Evolutionary conservation across 805 yeast genomes (phyloP).

Genomic region (Lipomyces yamanashiensis): DNA sequence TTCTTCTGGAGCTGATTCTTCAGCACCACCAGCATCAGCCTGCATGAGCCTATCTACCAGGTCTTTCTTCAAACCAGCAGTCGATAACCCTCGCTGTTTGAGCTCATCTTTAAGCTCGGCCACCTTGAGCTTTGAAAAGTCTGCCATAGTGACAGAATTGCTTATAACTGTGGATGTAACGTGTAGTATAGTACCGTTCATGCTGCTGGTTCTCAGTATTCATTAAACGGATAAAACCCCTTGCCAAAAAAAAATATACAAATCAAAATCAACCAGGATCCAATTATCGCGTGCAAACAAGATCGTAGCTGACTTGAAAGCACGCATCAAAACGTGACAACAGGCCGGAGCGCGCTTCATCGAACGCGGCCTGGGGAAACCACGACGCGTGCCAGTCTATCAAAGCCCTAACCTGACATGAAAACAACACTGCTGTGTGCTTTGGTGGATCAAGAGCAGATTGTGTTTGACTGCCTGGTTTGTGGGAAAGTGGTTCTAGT

Average conservation of each 20-base stretch:
- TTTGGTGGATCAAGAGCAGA: background rate
- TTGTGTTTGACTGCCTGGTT: background rate
- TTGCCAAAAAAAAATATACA: too few species aligned
- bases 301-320: too few species aligned
- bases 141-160: slow-evolving; percentile 4
- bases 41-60: slow-evolving; percentile 67
- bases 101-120: slow-evolving; percentile 81
- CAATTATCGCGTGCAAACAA: too few species aligned
- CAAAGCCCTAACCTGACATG: slow-evolving; percentile 17
- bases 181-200: background rate
- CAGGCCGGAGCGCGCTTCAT: background rate
- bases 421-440: too few species aligned
- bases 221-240: background rate
- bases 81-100: slow-evolving; percentile 66
- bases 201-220: background rate
- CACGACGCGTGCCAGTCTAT: background rate
- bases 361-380: background rate
- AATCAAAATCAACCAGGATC: too few species aligned
- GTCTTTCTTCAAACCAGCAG: slow-evolving; percentile 82
- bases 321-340: background rate
- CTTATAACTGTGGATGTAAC: too few species aligned
- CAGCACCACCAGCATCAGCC: slow-evolving; percentile 48
- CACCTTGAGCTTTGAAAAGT: slow-evolving; percentile 51
- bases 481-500: too few species aligned
- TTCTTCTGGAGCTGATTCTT: background rate